phyloP scores from a whole-genome alignment of 257 asterid genomes.

The Leonotis leonurus region DNA sequence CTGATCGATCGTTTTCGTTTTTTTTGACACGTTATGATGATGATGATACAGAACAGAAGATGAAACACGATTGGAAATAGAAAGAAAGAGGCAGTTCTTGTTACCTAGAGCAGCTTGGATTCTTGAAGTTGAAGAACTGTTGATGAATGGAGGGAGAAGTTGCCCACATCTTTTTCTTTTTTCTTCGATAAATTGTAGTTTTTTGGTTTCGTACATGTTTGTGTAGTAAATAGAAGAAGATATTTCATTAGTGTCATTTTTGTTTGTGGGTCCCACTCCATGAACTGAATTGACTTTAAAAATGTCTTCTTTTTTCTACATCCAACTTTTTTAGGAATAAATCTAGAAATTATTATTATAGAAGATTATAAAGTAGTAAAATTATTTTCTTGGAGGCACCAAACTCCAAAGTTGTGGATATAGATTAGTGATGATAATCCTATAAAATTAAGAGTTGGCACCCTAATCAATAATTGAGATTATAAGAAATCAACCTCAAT shows the following conservation, averaged over 20 bases:
- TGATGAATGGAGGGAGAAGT: conserved; percentile 16
- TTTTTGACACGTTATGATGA: background rate
- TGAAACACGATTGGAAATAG: background rate
- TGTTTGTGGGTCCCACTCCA: background rate
- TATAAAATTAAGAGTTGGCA: no score
- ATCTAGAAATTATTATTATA: no score
- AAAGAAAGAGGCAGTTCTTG: background rate
- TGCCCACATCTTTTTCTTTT: conserved; percentile 14
- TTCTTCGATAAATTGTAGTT: background rate
- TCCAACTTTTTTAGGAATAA: no score
- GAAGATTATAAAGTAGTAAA: no score
- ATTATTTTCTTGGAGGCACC: no score
- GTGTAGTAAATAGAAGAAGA: conserved; percentile 2
- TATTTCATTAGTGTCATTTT: conserved; percentile 15
- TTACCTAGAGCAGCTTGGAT: conserved; percentile 14
- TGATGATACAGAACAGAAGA: background rate
- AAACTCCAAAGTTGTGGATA: no score
- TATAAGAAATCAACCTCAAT: no score
- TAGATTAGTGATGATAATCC: no score
- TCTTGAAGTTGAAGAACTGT: conserved; percentile 11
- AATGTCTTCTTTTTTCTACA: no score
- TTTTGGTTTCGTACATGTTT: background rate
- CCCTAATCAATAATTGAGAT: no score
- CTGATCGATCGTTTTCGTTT: background rate
- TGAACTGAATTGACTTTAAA: background rate